Evolutionary conservation across 495 filamentous ascomycete genomes (phyloP).

Genomic region (Penicillium roqueforti): DNA sequence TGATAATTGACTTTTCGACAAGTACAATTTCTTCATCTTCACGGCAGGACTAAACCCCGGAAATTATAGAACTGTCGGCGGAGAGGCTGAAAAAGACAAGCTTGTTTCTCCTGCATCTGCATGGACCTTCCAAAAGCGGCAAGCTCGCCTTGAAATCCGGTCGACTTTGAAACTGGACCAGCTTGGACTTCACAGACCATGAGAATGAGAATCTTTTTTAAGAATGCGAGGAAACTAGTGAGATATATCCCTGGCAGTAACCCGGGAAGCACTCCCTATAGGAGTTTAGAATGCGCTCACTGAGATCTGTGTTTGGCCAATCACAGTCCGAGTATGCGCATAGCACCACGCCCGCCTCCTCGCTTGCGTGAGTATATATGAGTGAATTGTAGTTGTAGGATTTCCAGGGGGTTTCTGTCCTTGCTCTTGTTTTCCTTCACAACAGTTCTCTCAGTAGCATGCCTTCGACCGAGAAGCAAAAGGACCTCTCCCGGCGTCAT

Average conservation of each 20-base stretch:
- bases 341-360: constrained; percentile 9
- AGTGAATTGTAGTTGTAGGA: constrained; percentile 1
- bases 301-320: constrained; percentile 29
- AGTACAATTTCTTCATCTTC: no score
- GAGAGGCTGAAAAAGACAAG: constrained; percentile 1
- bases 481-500: constrained; percentile 14
- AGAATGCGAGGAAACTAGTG: constrained; percentile 20
- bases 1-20: not conserved
- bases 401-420: constrained; percentile 2
- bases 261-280: constrained; percentile 18
- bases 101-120: constrained; percentile 17
- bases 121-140: constrained; percentile 24
- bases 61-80: not conserved
- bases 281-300: constrained; percentile 15
- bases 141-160: constrained; percentile 1
- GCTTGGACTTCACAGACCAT: not conserved
- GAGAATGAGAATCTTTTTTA: constrained; percentile 1
- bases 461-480: constrained; percentile 13
- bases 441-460: constrained; percentile 8
- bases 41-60: no score
- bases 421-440: not conserved
- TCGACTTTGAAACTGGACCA: not conserved
- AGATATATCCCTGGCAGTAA: constrained; percentile 5
- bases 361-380: constrained; percentile 16
- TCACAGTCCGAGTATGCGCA: constrained; percentile 8